Evolutionary conservation across 2,329 filamentous ascomycete species (phyloP), one percentile per base, ranked within the genome.

Genomic region (Sclerotinia nivalis): DNA sequence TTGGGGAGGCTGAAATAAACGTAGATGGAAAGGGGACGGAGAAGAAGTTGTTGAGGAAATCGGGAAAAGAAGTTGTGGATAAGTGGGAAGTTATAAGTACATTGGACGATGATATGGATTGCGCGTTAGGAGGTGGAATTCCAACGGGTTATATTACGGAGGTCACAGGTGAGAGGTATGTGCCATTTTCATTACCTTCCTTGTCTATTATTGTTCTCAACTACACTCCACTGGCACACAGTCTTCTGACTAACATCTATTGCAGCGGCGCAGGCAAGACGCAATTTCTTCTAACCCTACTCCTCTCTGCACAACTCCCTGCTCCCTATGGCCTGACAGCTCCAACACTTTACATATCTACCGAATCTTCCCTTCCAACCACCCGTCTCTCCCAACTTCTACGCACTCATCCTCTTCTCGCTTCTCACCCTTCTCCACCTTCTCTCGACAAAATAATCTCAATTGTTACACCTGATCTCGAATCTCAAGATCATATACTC

Each of bases 401-500:
- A 0, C 79, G 83, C 34, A 83, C 83, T 59, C 88, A 97, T 79
- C 88, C 90, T 0, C 77, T 84, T 64, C 84, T 97, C 0, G 79
- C 83, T 31, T 83, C 83, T 62, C 88, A 97, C 78, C 88, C 90
- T 9, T 72, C 72, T 5, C 75, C 70, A 31, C 89, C 93, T 0
- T 91, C 91, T 0, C 85, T 97, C 7, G 89, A 92, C 79, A 85
- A 86, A 73, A 89, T 99, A 73, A 86, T 93, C 75, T 92, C 91
- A 79, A 92, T 96, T 73, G 89, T 90, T 64, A 93, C 93, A 13
- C 92, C 93, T 45, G 94, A 98, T 78, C 88, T 98, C 69, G 96
- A 98, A 80, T 90, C 92, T 0, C 96, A 99, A 81, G 95, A 98
- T 71, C 95, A 98, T 81, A 97, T 99, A 77, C 84, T 98, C 37